Evolutionary conservation across 495 filamentous ascomycete species (phyloP).

Genomic region (Aspergillus haitiensis): DNA sequence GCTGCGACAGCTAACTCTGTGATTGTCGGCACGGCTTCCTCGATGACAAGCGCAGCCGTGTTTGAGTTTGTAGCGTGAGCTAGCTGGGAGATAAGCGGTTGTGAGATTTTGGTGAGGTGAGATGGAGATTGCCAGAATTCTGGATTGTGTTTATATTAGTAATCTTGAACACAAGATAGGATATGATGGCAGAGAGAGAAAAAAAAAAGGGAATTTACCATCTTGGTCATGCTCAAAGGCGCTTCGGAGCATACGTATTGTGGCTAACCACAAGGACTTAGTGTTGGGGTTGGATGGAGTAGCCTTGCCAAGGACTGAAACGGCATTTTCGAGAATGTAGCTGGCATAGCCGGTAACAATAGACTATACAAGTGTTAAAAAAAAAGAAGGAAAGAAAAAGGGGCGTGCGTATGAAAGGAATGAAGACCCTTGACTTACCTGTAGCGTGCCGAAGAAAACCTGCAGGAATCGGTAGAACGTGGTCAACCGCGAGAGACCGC

Average conservation of each 20-base stretch:
- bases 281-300: slow-evolving; percentile 52
- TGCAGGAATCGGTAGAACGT: slow-evolving; percentile 79
- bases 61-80: slow-evolving; percentile 49
- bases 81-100: slow-evolving; percentile 69
- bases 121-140: slow-evolving; percentile 89
- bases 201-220: slow-evolving; percentile 37
- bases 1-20: slow-evolving; percentile 75
- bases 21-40: slow-evolving; percentile 57
- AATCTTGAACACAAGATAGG: neutral
- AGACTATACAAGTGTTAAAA: slow-evolving; percentile 49
- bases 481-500: slow-evolving; percentile 55
- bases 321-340: slow-evolving; percentile 74
- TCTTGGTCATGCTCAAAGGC: slow-evolving; percentile 81
- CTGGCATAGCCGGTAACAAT: slow-evolving; percentile 89
- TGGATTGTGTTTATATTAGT: slow-evolving; percentile 21
- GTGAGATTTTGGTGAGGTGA: slow-evolving; percentile 71
- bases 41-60: slow-evolving; percentile 41
- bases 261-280: slow-evolving; percentile 58
- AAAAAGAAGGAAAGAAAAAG: neutral
- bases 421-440: slow-evolving; percentile 44
- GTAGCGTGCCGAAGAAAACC: slow-evolving; percentile 77
- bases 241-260: slow-evolving; percentile 66
- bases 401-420: no score
- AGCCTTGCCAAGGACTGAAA: slow-evolving; percentile 57
- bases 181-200: neutral